phyloP scores from a whole-genome alignment of 441 rosid species.

The Brassica hybrid region DNA sequence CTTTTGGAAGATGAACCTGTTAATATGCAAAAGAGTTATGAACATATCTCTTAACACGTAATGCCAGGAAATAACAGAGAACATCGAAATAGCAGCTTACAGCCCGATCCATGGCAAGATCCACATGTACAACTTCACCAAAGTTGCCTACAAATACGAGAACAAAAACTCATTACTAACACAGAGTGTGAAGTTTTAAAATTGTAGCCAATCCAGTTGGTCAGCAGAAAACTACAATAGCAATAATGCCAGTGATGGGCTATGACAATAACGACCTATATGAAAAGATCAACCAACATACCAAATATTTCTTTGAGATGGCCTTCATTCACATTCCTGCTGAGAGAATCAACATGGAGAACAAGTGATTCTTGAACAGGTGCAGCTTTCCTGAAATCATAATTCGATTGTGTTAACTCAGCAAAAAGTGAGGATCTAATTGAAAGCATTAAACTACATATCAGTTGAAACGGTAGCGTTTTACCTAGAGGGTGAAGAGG shows the following conservation, averaged over 20 bases:
- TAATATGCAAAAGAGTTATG: conserved; percentile 12
- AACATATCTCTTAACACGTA: conserved; percentile 7
- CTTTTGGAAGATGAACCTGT: conserved; percentile 96
- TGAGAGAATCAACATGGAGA: conserved; percentile 81
- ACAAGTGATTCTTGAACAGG: conserved; percentile 83
- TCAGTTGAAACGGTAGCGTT: too few species aligned
- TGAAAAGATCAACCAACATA: conserved; percentile 44
- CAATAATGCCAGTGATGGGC: conserved; percentile 14
- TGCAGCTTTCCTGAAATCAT: conserved; percentile 75
- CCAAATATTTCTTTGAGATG: conserved; percentile 94
- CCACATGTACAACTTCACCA: conserved; percentile 88
- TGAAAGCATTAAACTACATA: neutral
- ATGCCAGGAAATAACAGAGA: neutral
- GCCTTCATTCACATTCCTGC: conserved; percentile 89
- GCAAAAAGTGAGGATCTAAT: neutral
- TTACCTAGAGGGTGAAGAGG: conserved; percentile 84
- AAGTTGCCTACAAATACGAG: conserved; percentile 62
- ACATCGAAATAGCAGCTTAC: conserved; percentile 54
- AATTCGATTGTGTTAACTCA: conserved; percentile 19
- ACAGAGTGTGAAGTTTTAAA: neutral
- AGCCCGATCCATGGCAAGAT: conserved; percentile 84
- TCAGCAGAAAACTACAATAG: conserved; percentile 5
- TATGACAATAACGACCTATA: neutral
- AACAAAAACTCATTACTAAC: conserved; percentile 11
- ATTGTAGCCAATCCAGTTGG: neutral